Evolutionary conservation across 2,329 filamentous ascomycete species (phyloP).

Genomic region (Diplodia mutila): DNA sequence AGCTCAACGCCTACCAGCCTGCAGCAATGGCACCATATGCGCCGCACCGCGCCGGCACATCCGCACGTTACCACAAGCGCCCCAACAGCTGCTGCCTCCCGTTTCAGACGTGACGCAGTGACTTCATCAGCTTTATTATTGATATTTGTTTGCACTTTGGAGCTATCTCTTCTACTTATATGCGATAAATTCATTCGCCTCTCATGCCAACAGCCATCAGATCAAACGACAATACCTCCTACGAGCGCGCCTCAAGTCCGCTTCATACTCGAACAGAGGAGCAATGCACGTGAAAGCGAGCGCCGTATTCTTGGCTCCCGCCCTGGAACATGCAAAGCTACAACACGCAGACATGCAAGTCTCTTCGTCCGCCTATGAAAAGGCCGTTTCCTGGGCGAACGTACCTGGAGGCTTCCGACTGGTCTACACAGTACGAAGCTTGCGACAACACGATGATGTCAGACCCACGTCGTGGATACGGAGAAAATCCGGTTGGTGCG

Average conservation of each 20-base stretch:
- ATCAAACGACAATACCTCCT: neutral
- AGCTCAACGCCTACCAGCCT: neutral
- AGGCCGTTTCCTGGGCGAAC: neutral
- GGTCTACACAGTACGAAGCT: neutral
- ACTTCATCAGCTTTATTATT: neutral
- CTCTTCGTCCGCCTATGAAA: neutral
- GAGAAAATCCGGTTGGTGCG: constrained; percentile 1
- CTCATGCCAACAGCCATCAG: neutral
- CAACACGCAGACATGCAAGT: neutral
- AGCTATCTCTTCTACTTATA: neutral
- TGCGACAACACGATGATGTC: constrained; percentile 16
- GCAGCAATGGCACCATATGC: neutral
- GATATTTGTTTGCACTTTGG: neutral
- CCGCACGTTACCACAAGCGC: neutral
- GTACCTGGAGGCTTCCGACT: neutral
- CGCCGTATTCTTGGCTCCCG: neutral
- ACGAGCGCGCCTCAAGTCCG: constrained; percentile 8
- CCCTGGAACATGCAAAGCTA: neutral
- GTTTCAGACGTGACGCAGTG: neutral
- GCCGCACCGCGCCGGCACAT: neutral
- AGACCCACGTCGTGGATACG: neutral
- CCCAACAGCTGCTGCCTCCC: neutral
- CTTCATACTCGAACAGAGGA: constrained; percentile 9
- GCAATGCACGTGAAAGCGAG: neutral
- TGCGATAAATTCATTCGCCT: neutral